Evolutionary conservation across 495 filamentous ascomycete genomes (phyloP), one percentile per base, ranked within the genome.

Genomic region (Haplographium delicatum): DNA sequence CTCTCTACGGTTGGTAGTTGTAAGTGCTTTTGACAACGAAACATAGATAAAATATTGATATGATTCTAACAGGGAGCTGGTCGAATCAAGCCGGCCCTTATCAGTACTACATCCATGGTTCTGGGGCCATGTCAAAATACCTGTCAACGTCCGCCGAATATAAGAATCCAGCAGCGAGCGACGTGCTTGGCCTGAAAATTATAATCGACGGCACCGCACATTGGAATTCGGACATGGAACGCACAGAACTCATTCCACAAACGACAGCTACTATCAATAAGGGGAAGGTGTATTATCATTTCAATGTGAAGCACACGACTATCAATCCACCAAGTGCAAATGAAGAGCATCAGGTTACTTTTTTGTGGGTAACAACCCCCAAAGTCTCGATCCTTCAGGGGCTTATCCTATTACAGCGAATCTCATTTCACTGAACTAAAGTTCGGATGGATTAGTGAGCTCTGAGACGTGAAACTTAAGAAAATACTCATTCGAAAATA

Each of bases 381-480:
- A 6, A 39, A 39, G 24, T 5, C 20, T n/a, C 13, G 11, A 22
- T 8, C 13, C 20, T 18, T 19, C 39, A 6, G 7, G 7, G 9
- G 24, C 42, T 44, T 8, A 44, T 19, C 3, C 3, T 2, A 28
- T 13, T 27, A 3, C 20, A 44, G 42, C 60, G 74, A 86, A 72
- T 79, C 72, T 62, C 83, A 86, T 69, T 88, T 87, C 67, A 86
- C 83, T 48, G 84, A 86, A 69, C 65, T 89, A 61, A 85, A 88
- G 69, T 80, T 79, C 54, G 85, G 84, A 47, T 76, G 74, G 74
- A 66, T 80, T 46, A 46, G 79, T 79, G 63, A 50, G 60, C 39
- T 16, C 42, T 6, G 10, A 9, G 4, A 28, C n/a, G 2, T 28
- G 24, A 16, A 2, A 27, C 15, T 11, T 13, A 16, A 26, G 10